Evolutionary conservation across 1,284 basidiomycete genomes (phyloP).

Genomic region (Rhodofomes roseus): DNA sequence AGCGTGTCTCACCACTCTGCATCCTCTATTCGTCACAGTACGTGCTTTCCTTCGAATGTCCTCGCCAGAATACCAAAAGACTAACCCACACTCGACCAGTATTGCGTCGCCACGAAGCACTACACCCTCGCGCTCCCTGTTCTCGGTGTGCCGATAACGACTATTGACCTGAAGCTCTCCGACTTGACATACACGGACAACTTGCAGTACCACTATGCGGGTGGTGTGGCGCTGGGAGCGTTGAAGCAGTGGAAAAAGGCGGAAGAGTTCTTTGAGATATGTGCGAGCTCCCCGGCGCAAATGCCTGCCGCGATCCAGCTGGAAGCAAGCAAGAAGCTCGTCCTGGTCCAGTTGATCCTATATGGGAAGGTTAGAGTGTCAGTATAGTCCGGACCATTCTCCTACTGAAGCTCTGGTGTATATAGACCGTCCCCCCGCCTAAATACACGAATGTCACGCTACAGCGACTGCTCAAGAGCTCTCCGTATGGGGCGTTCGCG

Average conservation of each 20-base stretch:
- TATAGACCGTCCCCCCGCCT: conserved; percentile 52
- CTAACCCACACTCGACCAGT: conserved; percentile 16
- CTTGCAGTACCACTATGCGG: conserved; percentile 74
- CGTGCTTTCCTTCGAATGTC: conserved; percentile 10
- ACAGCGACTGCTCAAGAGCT: conserved; percentile 54
- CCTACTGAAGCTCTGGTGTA: not conserved
- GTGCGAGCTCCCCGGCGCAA: conserved; percentile 66
- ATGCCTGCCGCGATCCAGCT: conserved; percentile 70
- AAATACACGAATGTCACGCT: conserved; percentile 64
- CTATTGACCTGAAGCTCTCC: conserved; percentile 47
- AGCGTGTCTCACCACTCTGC: conserved; percentile 64
- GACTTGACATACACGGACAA: conserved; percentile 73
- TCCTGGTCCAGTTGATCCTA: conserved; percentile 70
- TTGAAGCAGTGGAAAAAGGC: conserved; percentile 63
- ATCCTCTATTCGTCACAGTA: conserved; percentile 47
- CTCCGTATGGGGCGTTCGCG: conserved; percentile 58
- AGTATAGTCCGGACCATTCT: no score
- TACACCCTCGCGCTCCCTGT: conserved; percentile 55
- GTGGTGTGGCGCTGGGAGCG: conserved; percentile 58
- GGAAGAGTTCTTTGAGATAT: conserved; percentile 74
- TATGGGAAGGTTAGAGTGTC: conserved; percentile 60
- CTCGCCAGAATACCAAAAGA: not conserved
- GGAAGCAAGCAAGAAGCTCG: conserved; percentile 82
- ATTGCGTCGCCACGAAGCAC: conserved; percentile 44
- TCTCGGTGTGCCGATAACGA: conserved; percentile 54